These are phyloP conservation scores for Actinomortierella ambigua DNA, from an alignment of 371 early-diverging fungal genomes.

Conservation along the genomic window DNA sequence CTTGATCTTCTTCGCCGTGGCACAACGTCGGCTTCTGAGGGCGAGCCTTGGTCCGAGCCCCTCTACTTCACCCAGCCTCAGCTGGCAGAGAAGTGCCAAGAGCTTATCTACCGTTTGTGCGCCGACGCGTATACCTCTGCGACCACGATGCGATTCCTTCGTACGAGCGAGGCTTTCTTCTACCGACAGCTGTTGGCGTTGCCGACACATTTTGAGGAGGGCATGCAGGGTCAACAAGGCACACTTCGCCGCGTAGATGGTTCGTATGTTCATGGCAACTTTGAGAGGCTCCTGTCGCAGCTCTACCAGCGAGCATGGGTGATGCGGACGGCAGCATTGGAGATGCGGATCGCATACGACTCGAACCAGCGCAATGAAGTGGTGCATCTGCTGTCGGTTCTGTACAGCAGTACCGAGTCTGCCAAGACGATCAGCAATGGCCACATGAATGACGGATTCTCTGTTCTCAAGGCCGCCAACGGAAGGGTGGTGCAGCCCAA, in stretches of 20 bases:
- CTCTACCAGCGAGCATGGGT: conserved; percentile 92
- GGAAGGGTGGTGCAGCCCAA: conserved; percentile 52
- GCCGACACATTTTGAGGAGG: conserved; percentile 48
- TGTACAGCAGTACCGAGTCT: conserved; percentile 34
- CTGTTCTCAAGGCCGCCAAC: conserved; percentile 12
- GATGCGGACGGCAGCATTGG: conserved; percentile 83
- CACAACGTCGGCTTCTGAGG: conserved; percentile 17
- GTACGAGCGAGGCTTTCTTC: conserved; percentile 80
- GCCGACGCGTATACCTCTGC: conserved; percentile 68
- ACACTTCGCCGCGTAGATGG: conserved; percentile 27
- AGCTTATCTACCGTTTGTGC: conserved; percentile 82
- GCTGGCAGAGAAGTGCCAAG: conserved; percentile 86
- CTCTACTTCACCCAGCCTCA: conserved; percentile 76
- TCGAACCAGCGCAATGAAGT: conserved; percentile 43
- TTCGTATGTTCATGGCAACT: conserved; percentile 46
- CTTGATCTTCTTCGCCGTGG: conserved; percentile 69
- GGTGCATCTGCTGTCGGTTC: conserved; percentile 33
- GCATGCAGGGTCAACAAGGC: conserved; percentile 45
- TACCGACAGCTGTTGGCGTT: conserved; percentile 61
- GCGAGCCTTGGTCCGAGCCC: conserved; percentile 39
- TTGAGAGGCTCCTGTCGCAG: conserved; percentile 62
- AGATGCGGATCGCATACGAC: conserved; percentile 64
- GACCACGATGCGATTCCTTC: conserved; percentile 80
- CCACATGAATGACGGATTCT: conserved; percentile 18
- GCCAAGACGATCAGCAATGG: conserved; percentile 21